Evolutionary conservation across 441 rosid species (phyloP).

Genomic region (Lepidium campestre): DNA sequence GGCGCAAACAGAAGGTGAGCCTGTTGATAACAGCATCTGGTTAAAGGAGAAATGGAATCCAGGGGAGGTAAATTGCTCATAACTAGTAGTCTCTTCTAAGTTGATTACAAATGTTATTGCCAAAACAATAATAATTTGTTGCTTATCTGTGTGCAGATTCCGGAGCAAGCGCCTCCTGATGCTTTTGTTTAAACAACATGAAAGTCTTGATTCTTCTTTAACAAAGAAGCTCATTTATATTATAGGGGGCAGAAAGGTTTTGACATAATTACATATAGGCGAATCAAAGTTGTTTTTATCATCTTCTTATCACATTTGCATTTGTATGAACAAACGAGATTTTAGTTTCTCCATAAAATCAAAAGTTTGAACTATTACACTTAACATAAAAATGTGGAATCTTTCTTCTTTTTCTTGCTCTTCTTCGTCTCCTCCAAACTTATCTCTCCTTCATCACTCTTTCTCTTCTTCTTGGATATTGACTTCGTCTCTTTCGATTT

Average conservation of each 20-base stretch:
- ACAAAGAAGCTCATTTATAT: background rate
- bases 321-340: no score
- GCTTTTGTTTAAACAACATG: constrained; percentile 31
- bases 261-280: background rate
- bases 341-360: background rate
- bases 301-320: no score
- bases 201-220: background rate
- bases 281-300: no score
- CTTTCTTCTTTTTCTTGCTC: constrained; percentile 33
- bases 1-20: constrained; percentile 27
- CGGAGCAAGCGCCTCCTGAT: constrained; percentile 81
- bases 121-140: background rate
- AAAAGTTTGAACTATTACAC: background rate
- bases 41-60: constrained; percentile 72
- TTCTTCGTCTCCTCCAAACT: constrained; percentile 23
- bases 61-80: constrained; percentile 61
- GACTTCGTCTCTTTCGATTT: constrained; percentile 20
- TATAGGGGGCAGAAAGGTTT: background rate
- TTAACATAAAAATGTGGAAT: background rate
- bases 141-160: constrained; percentile 49
- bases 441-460: constrained; percentile 19
- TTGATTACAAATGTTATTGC: background rate
- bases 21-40: constrained; percentile 66
- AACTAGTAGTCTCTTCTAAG: background rate
- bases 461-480: constrained; percentile 26